phyloP scores from a whole-genome alignment of 116 monocot species.

The Cymodocea nodosa region DNA sequence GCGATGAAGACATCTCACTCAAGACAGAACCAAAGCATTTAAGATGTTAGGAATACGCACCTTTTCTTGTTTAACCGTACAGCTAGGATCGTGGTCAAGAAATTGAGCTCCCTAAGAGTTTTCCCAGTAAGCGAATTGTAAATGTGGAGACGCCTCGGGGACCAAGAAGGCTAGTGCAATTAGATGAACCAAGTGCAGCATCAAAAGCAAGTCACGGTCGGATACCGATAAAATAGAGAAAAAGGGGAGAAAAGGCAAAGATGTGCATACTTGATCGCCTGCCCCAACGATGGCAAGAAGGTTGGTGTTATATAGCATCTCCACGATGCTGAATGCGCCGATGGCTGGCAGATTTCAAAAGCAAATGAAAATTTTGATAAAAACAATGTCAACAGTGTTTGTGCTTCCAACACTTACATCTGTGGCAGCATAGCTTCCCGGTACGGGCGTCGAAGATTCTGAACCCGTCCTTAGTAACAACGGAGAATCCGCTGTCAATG shows the following conservation, averaged over 20 bases:
- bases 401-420: slow-evolving; percentile 20
- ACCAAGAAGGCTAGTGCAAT: slow-evolving; percentile 53
- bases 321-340: slow-evolving; percentile 77
- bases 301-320: slow-evolving; percentile 79
- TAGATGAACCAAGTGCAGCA: not conserved
- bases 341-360: slow-evolving; percentile 19
- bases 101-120: slow-evolving; percentile 64
- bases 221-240: not conserved
- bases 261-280: slow-evolving; percentile 57
- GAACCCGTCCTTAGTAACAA: slow-evolving; percentile 78
- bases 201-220: not conserved
- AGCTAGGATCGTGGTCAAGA: slow-evolving; percentile 76
- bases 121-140: slow-evolving; percentile 54
- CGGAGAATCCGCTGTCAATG: slow-evolving; percentile 49
- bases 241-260: not conserved
- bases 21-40: not conserved
- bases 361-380: not conserved
- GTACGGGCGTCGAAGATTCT: slow-evolving; percentile 56
- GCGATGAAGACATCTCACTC: too few species aligned
- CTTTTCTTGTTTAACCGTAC: slow-evolving; percentile 80
- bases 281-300: slow-evolving; percentile 82
- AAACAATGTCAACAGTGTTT: not conserved
- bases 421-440: slow-evolving; percentile 60
- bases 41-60: slow-evolving; percentile 16
- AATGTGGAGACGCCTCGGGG: slow-evolving; percentile 74